phyloP scores from a whole-genome alignment of 805 yeast genomes.

The Pichia nanzhaoensis region DNA sequence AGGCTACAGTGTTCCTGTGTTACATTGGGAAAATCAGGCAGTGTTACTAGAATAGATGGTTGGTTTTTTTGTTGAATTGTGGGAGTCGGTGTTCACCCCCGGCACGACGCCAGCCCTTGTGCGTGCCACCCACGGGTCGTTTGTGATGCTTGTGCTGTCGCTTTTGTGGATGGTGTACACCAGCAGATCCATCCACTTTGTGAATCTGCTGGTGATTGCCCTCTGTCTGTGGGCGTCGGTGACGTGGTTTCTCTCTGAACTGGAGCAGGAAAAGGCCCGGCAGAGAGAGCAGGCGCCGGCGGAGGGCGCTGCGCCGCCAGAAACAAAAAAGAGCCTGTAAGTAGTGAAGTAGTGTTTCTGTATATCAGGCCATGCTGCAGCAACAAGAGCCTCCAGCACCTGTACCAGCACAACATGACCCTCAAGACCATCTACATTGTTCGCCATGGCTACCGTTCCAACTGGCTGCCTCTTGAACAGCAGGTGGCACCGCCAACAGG shows the following conservation, averaged over 20 bases:
- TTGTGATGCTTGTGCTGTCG: slow-evolving; percentile 53
- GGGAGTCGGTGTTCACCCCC: slow-evolving; percentile 90
- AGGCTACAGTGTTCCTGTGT: too few species aligned
- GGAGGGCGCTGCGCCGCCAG: neutral
- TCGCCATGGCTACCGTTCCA: slow-evolving; percentile 86
- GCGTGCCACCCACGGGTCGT: slow-evolving; percentile 84
- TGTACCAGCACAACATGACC: slow-evolving; percentile 35
- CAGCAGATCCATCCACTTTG: slow-evolving; percentile 61
- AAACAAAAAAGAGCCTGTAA: neutral
- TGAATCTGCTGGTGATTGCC: slow-evolving; percentile 38
- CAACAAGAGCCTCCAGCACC: too few species aligned
- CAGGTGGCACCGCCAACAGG: slow-evolving; percentile 89
- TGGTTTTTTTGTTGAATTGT: slow-evolving; percentile 54
- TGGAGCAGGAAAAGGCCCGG: slow-evolving; percentile 38
- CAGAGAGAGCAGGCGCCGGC: slow-evolving; percentile 12
- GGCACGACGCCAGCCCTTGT: slow-evolving; percentile 88
- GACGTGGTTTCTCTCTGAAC: slow-evolving; percentile 81
- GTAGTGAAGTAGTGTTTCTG: too few species aligned
- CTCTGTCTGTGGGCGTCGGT: slow-evolving; percentile 67
- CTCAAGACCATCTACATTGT: slow-evolving; percentile 60
- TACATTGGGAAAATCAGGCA: too few species aligned
- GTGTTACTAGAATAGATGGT: neutral
- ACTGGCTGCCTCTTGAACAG: slow-evolving; percentile 80
- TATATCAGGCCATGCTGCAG: too few species aligned
- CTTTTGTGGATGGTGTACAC: slow-evolving; percentile 52